Evolutionary conservation across 176 grass and related monocot genomes (phyloP), one percentile per base, ranked within the genome.

Genomic region (Cenchrus purpureus): DNA sequence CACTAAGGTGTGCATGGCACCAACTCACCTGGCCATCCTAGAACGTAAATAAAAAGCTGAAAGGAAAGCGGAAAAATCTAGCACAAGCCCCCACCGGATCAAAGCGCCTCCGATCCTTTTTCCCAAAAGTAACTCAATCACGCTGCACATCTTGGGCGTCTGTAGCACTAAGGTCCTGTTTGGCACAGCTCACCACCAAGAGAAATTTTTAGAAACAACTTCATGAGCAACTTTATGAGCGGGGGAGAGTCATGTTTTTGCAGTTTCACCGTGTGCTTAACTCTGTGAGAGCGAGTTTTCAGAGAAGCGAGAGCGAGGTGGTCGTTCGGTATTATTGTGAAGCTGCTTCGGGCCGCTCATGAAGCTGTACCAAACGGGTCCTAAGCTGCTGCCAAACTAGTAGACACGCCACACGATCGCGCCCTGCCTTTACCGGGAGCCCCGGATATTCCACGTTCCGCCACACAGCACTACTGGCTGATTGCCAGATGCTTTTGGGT

Each of bases 71-170:
- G 2, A 59, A 11, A 82, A 59, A 37, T 76, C 69, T 55, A 84
- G 48, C 61, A 7, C 62, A 58, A 57, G 28, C 34, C 46, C 54
- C 81, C 76, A 84, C 89, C 52, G 56, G 49, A 82, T 65, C 58
- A 63, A 87, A 81, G 76, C 6, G 25, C 63, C 4, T 65, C 84
- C 56, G 37, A 40, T 40, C 37, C 37, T 40, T 72, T 72, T 84
- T 91, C 83, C 53, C 32, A 75, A 91, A 91, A 87, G 85, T 76
- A 69, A 77, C 0, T 87, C 76, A 81, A 81, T 84, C 84, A 63
- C 51, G 10, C 42, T 68, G 68, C 59, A 40, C 31, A 57, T 79
- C 51, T 46, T 83, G 75, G 60, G 60, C 54, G 68, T 83, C 80
- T 83, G 74, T 79, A 61, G 29, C 74, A 63, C 68, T 87, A 74